A percentile compares a stretch with the other conserved stretches of the same genome.
phyloP scores from a whole-genome alignment of 106 monocot species.

The Agapanthus africanus region DNA sequence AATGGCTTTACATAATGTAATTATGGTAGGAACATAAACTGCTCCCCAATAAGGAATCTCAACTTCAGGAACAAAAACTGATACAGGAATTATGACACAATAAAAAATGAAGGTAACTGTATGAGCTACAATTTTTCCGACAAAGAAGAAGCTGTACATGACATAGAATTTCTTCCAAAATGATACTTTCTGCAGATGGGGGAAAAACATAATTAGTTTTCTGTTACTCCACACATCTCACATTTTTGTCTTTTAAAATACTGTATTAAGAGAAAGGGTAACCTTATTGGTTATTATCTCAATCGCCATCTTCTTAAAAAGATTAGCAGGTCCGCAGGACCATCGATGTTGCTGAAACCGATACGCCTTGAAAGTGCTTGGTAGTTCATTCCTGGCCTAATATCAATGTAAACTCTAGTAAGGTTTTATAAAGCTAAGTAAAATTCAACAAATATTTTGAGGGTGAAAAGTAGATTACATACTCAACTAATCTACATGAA shows the following conservation, averaged over 20 bases:
- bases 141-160: slow-evolving; percentile 49
- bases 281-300: slow-evolving; percentile 43
- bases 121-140: slow-evolving; percentile 44
- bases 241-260: neutral
- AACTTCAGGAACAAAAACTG: slow-evolving; percentile 34
- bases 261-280: neutral
- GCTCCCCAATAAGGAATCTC: slow-evolving; percentile 39
- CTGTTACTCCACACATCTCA: neutral
- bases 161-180: slow-evolving; percentile 34
- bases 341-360: slow-evolving; percentile 47
- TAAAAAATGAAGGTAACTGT: slow-evolving; percentile 38
- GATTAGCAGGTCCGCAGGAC: slow-evolving; percentile 44
- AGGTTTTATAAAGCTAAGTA: no score
- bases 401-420: neutral
- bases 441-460: no score
- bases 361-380: slow-evolving; percentile 46
- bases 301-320: slow-evolving; percentile 40
- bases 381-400: slow-evolving; percentile 36
- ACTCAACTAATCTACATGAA: no score
- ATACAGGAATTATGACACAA: slow-evolving; percentile 36
- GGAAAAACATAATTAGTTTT: neutral
- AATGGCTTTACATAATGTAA: slow-evolving; percentile 38
- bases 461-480: no score
- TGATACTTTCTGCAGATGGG: slow-evolving; percentile 51
- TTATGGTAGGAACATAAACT: slow-evolving; percentile 29